Evolutionary conservation across 78 protist species (phyloP).

Genomic region (Speleostelium caveatum): DNA sequence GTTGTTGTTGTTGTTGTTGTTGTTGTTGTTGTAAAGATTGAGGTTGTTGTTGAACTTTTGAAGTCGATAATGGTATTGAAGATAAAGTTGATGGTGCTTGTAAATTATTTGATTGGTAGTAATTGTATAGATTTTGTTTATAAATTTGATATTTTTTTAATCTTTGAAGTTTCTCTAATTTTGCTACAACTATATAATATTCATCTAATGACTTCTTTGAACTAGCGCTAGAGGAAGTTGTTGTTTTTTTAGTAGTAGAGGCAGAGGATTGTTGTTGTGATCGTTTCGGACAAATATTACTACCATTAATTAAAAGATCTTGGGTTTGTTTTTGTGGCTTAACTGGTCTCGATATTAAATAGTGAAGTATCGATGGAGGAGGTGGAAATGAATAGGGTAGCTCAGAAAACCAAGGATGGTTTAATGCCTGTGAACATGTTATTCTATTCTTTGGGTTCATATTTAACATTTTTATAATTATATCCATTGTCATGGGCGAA

Average conservation of each 20-base stretch:
- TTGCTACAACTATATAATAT: too few species aligned
- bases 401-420: constrained; percentile 89
- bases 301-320: too few species aligned
- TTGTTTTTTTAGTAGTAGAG: too few species aligned
- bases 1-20: constrained; percentile 20
- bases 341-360: constrained; percentile 11
- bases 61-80: constrained; percentile 4
- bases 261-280: too few species aligned
- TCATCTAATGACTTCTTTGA: too few species aligned
- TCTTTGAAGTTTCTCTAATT: too few species aligned
- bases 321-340: too few species aligned
- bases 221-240: too few species aligned
- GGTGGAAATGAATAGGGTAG: constrained; percentile 27
- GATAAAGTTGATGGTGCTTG: constrained; percentile 14
- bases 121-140: too few species aligned
- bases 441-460: constrained; percentile 39
- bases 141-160: too few species aligned
- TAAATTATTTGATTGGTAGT: too few species aligned
- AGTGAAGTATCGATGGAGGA: neutral
- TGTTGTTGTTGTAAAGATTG: neutral
- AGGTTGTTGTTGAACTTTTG: neutral
- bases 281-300: too few species aligned
- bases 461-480: constrained; percentile 32
- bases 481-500: constrained; percentile 23
- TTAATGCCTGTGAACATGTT: constrained; percentile 16